phyloP scores from a whole-genome alignment of 2,329 filamentous ascomycete species.

The Metarhizium anisopliae region DNA sequence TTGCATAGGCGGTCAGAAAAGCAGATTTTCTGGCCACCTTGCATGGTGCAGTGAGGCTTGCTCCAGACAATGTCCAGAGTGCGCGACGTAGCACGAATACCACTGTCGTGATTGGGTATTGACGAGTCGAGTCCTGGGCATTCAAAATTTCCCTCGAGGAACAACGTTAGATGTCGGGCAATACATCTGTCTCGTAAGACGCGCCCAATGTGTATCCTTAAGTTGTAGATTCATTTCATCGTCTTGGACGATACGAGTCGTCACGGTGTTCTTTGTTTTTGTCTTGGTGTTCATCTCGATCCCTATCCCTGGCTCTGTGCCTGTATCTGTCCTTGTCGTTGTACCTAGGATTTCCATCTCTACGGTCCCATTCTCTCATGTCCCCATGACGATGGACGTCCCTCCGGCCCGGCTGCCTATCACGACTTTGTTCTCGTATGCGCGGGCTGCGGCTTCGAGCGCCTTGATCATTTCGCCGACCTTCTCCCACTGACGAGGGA shows the following conservation, averaged over 20 bases:
- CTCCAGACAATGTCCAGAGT: neutral
- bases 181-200: neutral
- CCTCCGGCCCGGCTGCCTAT: slow-evolving; percentile 19
- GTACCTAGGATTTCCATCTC: slow-evolving; percentile 9
- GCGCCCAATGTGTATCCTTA: neutral
- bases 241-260: slow-evolving; percentile 9
- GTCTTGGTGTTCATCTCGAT: slow-evolving; percentile 5
- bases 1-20: neutral
- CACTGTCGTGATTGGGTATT: neutral
- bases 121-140: neutral
- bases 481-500: slow-evolving; percentile 6
- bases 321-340: slow-evolving; percentile 22
- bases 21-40: neutral
- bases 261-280: slow-evolving; percentile 1
- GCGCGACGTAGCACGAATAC: neutral
- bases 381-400: slow-evolving; percentile 17
- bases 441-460: neutral
- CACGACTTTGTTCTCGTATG: slow-evolving; percentile 25
- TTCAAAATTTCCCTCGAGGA: neutral
- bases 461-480: neutral
- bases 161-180: neutral
- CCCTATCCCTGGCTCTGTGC: slow-evolving; percentile 19
- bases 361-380: slow-evolving; percentile 12
- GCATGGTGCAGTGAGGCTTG: neutral
- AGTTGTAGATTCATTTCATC: slow-evolving; percentile 4